Percentiles rank a stretch among this genome's conserved stretches.
Conservation (phyloP, 768 basidiomycete species). For the Boletus rubropictus region DNA sequence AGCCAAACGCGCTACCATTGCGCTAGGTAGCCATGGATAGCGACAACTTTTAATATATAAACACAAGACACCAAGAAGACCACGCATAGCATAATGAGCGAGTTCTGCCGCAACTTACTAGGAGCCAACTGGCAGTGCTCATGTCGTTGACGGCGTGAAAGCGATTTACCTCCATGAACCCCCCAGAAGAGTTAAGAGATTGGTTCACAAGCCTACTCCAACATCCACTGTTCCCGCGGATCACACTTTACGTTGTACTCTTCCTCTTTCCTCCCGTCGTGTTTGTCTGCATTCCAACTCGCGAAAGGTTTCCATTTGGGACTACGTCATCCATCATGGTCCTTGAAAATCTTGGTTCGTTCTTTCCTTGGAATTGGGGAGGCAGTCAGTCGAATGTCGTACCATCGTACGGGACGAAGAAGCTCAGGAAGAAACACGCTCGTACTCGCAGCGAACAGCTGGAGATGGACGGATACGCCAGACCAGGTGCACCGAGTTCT, state of each 20-base stretch:
- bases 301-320: slow-evolving; percentile 26
- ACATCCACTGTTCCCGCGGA: slow-evolving; percentile 46
- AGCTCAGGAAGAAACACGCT: slow-evolving; percentile 43
- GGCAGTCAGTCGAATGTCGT: slow-evolving; percentile 19
- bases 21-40: slow-evolving; percentile 63
- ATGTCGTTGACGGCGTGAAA: slow-evolving; percentile 29
- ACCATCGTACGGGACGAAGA: slow-evolving; percentile 35
- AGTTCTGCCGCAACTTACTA: slow-evolving; percentile 18
- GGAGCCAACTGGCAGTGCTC: slow-evolving; percentile 17
- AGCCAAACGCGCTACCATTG: slow-evolving; percentile 96
- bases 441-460: slow-evolving; percentile 56
- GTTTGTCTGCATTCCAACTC: slow-evolving; percentile 27
- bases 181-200: slow-evolving; percentile 35
- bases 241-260: slow-evolving; percentile 51
- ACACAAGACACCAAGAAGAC: no score
- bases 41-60: accelerated
- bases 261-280: slow-evolving; percentile 38
- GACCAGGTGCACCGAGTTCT: slow-evolving; percentile 24
- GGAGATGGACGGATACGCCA: slow-evolving; percentile 35
- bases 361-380: slow-evolving; percentile 65
- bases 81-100: slow-evolving; percentile 13
- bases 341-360: slow-evolving; percentile 49
- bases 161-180: slow-evolving; percentile 37
- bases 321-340: slow-evolving; percentile 41
- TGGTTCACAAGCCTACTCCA: slow-evolving; percentile 36